Percentiles rank a stretch among this genome's conserved stretches.
Evolutionary conservation across 2,329 filamentous ascomycete species (phyloP).

Genomic region (Neobulgaria alba): DNA sequence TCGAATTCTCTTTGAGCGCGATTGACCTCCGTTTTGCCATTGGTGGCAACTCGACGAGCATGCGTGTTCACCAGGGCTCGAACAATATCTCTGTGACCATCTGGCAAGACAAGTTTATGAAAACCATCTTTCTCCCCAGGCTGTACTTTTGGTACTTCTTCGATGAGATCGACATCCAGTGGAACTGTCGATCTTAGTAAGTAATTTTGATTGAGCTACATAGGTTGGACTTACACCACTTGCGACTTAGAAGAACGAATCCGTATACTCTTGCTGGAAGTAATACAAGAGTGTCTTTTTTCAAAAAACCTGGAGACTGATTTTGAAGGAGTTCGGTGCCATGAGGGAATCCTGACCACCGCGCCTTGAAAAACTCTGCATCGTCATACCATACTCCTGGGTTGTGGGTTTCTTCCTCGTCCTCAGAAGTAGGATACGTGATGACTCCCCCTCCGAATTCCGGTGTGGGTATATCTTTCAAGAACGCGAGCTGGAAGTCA

Average conservation of each 20-base stretch:
- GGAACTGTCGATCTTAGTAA: not conserved
- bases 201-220: not conserved
- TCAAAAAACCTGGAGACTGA: no score
- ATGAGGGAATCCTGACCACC: no score
- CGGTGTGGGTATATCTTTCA: not conserved
- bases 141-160: not conserved
- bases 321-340: no score
- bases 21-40: not conserved
- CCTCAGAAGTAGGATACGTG: not conserved
- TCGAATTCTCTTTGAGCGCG: not conserved
- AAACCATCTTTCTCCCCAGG: not conserved
- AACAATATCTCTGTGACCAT: conserved; percentile 1
- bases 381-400: no score
- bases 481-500: not conserved
- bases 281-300: no score
- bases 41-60: not conserved
- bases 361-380: not conserved
- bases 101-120: not conserved
- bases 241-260: not conserved
- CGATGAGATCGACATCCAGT: not conserved
- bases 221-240: not conserved
- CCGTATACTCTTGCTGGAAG: not conserved
- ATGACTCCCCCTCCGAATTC: not conserved
- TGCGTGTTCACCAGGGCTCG: not conserved
- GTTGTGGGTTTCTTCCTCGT: not conserved